A percentile compares a stretch with the other conserved stretches of the same genome.
Evolutionary conservation across 129 eudicot genomes (phyloP).

Genomic region (Saussurea involucrata): DNA sequence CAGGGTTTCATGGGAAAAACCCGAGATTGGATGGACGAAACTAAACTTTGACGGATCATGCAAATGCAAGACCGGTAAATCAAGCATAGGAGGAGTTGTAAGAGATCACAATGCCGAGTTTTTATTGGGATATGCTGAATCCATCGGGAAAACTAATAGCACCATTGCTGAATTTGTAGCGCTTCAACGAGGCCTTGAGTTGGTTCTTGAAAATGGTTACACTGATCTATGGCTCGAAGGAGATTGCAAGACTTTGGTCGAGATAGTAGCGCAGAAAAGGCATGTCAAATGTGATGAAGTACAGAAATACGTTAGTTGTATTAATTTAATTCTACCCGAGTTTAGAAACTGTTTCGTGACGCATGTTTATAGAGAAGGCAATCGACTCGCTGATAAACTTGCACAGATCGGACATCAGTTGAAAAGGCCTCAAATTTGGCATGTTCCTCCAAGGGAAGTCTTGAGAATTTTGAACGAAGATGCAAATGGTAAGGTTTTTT

Average conservation of each 20-base stretch:
- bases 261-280: conserved; percentile 40
- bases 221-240: conserved; percentile 80
- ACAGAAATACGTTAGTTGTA: conserved; percentile 35
- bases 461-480: conserved; percentile 59
- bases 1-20: conserved; percentile 66
- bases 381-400: conserved; percentile 76
- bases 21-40: conserved; percentile 74
- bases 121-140: conserved; percentile 77
- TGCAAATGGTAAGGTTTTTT: conserved; percentile 65
- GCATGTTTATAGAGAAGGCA: conserved; percentile 81
- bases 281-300: conserved; percentile 42
- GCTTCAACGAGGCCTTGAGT: conserved; percentile 75
- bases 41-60: conserved; percentile 86
- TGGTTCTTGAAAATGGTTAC: conserved; percentile 76
- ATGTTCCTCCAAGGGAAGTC: conserved; percentile 56
- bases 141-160: conserved; percentile 60
- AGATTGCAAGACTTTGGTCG: conserved; percentile 65
- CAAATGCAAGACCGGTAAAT: conserved; percentile 64
- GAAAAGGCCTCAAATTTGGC: conserved; percentile 71
- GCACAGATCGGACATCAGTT: conserved; percentile 71
- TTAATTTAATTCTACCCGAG: conserved; percentile 51
- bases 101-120: conserved; percentile 72
- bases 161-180: conserved; percentile 70
- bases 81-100: conserved; percentile 86
- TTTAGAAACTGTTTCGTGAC: conserved; percentile 49